A percentile compares a stretch with the other conserved stretches of the same genome.
phyloP scores from a whole-genome alignment of 129 eudicot species.

The Deinandra increscens region DNA sequence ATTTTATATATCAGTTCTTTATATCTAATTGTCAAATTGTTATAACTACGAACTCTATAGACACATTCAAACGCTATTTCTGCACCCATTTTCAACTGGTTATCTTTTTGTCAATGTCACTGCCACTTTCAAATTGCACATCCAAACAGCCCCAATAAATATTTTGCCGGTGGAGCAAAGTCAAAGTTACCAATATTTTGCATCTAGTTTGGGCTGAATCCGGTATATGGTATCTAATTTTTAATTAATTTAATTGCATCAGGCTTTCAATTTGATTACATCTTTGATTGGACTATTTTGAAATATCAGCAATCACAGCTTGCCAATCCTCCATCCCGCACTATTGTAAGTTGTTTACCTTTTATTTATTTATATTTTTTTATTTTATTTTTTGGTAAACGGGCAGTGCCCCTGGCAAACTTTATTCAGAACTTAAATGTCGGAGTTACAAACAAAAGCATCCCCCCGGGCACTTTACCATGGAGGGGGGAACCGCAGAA shows the following conservation, averaged over 20 bases:
- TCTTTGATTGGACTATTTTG: conserved; percentile 97
- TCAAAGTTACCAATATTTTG: background rate
- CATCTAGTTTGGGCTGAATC: background rate
- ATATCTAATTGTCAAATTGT: background rate
- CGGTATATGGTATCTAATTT: background rate
- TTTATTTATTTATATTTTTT: background rate
- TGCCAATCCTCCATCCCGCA: conserved; percentile 89
- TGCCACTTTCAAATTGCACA: background rate
- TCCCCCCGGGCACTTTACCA: too few species aligned
- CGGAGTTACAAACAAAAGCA: too few species aligned
- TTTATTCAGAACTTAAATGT: too few species aligned
- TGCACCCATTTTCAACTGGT: background rate
- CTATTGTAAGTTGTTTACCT: conserved; percentile 64
- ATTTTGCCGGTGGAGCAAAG: conserved; percentile 8
- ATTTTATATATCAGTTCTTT: background rate
- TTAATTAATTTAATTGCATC: conserved; percentile 14
- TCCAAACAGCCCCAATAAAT: background rate
- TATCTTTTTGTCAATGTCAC: background rate
- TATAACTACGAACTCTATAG: background rate
- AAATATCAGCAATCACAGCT: conserved; percentile 97
- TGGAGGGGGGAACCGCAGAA: too few species aligned
- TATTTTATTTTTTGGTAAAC: too few species aligned
- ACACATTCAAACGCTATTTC: background rate
- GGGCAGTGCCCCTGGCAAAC: too few species aligned
- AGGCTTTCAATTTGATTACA: conserved; percentile 98